Evolutionary conservation across 495 filamentous ascomycete species (phyloP), one percentile per base, ranked within the genome.

Genomic region (Talaromyces borbonicus): DNA sequence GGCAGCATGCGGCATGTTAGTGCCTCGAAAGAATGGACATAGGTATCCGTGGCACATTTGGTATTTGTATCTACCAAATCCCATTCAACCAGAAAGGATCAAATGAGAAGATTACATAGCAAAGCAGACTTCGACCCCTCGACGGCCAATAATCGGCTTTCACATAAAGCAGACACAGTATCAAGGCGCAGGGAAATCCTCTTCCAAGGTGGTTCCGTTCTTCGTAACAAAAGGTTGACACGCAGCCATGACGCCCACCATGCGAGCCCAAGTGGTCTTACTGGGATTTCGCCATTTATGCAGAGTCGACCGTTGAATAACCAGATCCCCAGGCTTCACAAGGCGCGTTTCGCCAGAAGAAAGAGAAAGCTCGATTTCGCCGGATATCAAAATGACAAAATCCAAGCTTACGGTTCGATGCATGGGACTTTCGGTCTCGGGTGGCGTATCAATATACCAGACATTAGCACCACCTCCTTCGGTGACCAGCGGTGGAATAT

Each of bases 381-480:
- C 46, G 14, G n/a, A 18, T 8, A 48, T 12, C 41, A 15, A 8
- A 39, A 48, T 45, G 46, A 25, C 37, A 48, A 44, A 18, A 23
- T 48, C 46, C 14, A 48, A 20, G 9, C 11, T 27, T n/a, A 48
- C 46, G 23, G 46, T 48, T 8, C 46, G 46, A 20, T 48, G 46
- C 46, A 48, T 48, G 8, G 43, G 30, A n/a, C 26, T 37, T 20
- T 35, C 25, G 7, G 25, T 8, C 9, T 24, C 43, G 12, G 43
- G 43, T 8, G 43, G 43, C 12, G 14, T 35, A 7, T 46, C 43
- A 30, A n/a, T 35, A n/a, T 35, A 35, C 25, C 51, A 48, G 4
- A 48, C 45, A 48, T 48, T 48, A 35, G 35, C 45, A 41, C 45
- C 45, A 35, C 45, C 45, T 3, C 45, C 45, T 1, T 33, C 16